Base-by-base conservation (phyloP, 345 rosid genomes). In the Populus davidiana region DNA sequence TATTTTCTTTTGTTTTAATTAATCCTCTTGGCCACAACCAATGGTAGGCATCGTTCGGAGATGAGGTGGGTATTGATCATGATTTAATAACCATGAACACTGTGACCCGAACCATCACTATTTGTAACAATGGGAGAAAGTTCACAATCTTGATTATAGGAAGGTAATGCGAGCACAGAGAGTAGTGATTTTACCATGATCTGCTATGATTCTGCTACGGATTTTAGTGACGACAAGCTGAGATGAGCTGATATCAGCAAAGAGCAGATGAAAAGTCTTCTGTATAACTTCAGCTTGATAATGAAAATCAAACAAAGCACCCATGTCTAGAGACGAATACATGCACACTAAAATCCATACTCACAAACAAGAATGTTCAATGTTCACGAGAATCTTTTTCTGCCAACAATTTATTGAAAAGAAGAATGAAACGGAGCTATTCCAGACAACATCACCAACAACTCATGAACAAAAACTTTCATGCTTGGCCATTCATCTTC, bases 341-440 rank as follows among this genome's bases (percentile, higher is more conserved):
- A 65, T 8, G 12, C 62, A 18, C 59, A 72, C 31, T 20, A 23
- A 49, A 63, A 76, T 64, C 20, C 75, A 68, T 72, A 74, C 38
- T 25, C 71, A 29, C 50, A 72, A 67, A 47, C 65, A 69, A 75
- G 67, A 29, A 68, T 35, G 23, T 52, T 54, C n/a, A 18, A 64
- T 25, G 66, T 63, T 49, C 75, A 41, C 65, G 61, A 18, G 43
- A 72, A 47, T 38, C 43, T 38, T 70, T 81, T 76, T 47, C 38
- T 70, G 36, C 70, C 31, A 35, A 3, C 38, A 33, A 43, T 72
- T 81, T 84, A 76, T 81, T 84, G 16, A 72, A 65, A n/a, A 5
- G 17, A 73, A 36, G 56, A 49, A 64, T 41, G 35, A 44, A 77
- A 64, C 38, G 64, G 39, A 23, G 52, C 67, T 18, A 14, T 7